These are phyloP conservation scores for Botryotinia narcissicola DNA, from an alignment of 2,329 filamentous ascomycete genomes.

Conservation along the genomic window DNA sequence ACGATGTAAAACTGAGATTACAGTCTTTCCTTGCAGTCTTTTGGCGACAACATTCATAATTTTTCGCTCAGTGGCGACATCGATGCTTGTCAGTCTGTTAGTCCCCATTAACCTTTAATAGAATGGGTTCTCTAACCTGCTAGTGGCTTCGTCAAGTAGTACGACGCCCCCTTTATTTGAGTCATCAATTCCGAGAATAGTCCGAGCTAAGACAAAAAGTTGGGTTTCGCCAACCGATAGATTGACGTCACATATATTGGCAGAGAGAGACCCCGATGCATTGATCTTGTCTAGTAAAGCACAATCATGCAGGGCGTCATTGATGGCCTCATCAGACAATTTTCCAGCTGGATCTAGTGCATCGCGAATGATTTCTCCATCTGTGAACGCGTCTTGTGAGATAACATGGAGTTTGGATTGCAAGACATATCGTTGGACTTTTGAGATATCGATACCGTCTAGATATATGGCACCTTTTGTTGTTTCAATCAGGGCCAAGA, in stretches of 20 bases:
- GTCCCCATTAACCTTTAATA: neutral
- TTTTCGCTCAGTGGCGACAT: neutral
- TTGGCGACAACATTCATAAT: neutral
- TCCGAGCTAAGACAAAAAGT: neutral
- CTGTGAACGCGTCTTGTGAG: neutral
- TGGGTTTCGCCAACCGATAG: neutral
- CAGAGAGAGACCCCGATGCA: neutral
- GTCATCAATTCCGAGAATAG: neutral
- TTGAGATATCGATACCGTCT: neutral
- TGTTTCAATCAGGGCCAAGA: neutral
- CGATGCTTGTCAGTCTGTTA: neutral
- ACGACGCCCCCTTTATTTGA: neutral
- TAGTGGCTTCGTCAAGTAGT: neutral
- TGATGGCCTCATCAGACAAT: neutral
- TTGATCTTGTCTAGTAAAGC: neutral
- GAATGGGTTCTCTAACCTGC: neutral
- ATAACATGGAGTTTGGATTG: conserved; percentile 3
- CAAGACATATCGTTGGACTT: neutral
- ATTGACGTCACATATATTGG: neutral
- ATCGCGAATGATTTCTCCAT: neutral
- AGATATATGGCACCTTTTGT: neutral
- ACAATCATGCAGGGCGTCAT: neutral
- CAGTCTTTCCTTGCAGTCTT: neutral
- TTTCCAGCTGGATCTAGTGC: neutral
- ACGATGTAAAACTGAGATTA: neutral